Evolutionary conservation across 495 filamentous ascomycete genomes (phyloP).

Genomic region (Trichoderma parareesei): DNA sequence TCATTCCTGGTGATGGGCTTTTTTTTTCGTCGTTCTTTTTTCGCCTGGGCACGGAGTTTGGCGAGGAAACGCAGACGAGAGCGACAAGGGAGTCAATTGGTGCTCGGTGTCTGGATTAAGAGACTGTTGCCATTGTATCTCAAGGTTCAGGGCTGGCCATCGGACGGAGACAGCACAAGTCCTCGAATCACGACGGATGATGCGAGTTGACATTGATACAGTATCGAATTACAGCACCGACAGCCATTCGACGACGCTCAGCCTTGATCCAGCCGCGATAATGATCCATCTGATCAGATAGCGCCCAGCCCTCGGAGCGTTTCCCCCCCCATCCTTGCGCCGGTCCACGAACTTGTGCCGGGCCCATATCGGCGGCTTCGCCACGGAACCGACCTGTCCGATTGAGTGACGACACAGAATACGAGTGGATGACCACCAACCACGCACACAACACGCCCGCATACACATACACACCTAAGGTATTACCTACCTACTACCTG

Average conservation of each 20-base stretch:
- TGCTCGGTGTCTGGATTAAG: not conserved
- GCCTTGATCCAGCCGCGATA: no score
- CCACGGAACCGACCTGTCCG: conserved; percentile 1
- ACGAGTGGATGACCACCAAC: not conserved
- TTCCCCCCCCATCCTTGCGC: not conserved
- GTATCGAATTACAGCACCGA: not conserved
- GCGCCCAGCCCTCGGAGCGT: not conserved
- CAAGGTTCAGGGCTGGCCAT: no score
- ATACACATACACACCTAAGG: no score
- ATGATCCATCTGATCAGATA: not conserved
- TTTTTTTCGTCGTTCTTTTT: not conserved
- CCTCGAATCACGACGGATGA: no score
- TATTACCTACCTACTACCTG: no score
- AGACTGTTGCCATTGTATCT: no score
- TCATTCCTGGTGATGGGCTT: not conserved
- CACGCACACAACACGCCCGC: no score
- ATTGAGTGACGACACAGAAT: conserved; percentile 4
- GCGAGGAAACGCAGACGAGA: no score
- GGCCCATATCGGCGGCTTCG: not conserved
- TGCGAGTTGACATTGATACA: not conserved
- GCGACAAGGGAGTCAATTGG: not conserved
- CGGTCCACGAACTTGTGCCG: conserved; percentile 3
- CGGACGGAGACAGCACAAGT: no score
- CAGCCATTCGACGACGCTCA: no score
- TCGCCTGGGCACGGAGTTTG: not conserved